Percentiles rank a stretch among this genome's conserved stretches.
These are phyloP conservation scores for Drechslerella stenobrocha DNA, from an alignment of 2,329 filamentous ascomycete species.

Conservation along the genomic window DNA sequence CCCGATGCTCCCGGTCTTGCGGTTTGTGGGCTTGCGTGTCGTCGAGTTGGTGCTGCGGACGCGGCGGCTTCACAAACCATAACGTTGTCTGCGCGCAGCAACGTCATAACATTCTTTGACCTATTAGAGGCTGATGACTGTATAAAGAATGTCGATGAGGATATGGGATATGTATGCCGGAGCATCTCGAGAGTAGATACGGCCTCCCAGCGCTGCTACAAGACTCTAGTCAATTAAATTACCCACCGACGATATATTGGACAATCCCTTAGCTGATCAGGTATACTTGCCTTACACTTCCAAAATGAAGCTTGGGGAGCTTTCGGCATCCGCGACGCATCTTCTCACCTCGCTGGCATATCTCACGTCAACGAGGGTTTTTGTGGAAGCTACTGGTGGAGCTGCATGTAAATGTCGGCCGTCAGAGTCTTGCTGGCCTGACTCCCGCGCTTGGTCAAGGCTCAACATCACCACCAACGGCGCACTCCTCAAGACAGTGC, in stretches of 20 bases:
- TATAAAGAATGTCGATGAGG: not conserved
- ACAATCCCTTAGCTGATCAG: too few species aligned
- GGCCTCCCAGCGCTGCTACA: too few species aligned
- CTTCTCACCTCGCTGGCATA: conserved; percentile 24
- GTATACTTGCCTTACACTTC: too few species aligned
- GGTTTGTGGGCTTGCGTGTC: not conserved
- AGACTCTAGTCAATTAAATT: not conserved
- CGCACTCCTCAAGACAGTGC: conserved; percentile 55
- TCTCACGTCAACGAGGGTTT: conserved; percentile 25
- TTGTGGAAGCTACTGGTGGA: conserved; percentile 16
- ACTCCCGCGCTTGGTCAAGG: conserved; percentile 54
- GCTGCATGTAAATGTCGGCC: conserved; percentile 49
- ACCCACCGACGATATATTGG: not conserved
- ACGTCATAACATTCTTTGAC: not conserved
- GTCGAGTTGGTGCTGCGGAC: conserved; percentile 1
- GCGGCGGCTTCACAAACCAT: not conserved
- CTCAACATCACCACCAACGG: conserved; percentile 56
- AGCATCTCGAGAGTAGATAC: too few species aligned
- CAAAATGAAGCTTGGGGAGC: conserved; percentile 16
- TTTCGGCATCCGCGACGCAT: conserved; percentile 19
- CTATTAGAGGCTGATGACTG: not conserved
- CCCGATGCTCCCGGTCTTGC: conserved; percentile 4
- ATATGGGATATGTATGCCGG: not conserved
- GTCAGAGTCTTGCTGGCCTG: conserved; percentile 55
- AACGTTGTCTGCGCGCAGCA: conserved; percentile 19